phyloP scores from a whole-genome alignment of 2,329 filamentous ascomycete species.

The Metarhizium humberi region DNA sequence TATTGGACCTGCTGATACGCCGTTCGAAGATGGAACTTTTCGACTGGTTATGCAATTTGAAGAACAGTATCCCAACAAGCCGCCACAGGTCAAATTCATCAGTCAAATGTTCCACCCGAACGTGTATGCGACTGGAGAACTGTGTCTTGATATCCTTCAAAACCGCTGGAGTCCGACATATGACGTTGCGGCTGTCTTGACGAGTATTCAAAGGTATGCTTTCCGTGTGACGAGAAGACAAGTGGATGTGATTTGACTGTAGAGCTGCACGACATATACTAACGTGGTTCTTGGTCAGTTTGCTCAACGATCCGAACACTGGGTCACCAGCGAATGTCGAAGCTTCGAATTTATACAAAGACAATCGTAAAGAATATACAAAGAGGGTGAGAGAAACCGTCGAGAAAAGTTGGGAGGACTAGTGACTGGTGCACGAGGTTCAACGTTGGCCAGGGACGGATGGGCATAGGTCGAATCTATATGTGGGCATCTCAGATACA shows the following conservation, averaged over 20 bases:
- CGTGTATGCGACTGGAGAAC: slow-evolving; percentile 92
- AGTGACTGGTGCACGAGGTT: slow-evolving; percentile 6
- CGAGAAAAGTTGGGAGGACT: slow-evolving; percentile 99
- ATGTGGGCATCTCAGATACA: neutral
- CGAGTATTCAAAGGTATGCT: slow-evolving; percentile 85
- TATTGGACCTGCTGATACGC: slow-evolving; percentile 91
- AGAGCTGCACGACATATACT: slow-evolving; percentile 11
- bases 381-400: slow-evolving; percentile 95
- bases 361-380: slow-evolving; percentile 92
- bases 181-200: slow-evolving; percentile 92
- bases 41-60: slow-evolving; percentile 98
- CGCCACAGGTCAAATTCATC: slow-evolving; percentile 95
- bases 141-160: slow-evolving; percentile 93
- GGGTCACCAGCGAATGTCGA: slow-evolving; percentile 96
- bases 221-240: neutral
- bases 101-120: slow-evolving; percentile 99
- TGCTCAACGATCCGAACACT: slow-evolving; percentile 98
- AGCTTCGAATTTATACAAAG: slow-evolving; percentile 95
- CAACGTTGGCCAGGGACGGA: neutral
- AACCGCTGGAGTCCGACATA: slow-evolving; percentile 99
- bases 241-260: neutral
- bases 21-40: slow-evolving; percentile 97
- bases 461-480: neutral
- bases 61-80: slow-evolving; percentile 98
- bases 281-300: slow-evolving; percentile 39